These are phyloP conservation scores for Phytophthora agathidicida DNA, from an alignment of 352 stramenopile genomes.

Conservation along the genomic window DNA sequence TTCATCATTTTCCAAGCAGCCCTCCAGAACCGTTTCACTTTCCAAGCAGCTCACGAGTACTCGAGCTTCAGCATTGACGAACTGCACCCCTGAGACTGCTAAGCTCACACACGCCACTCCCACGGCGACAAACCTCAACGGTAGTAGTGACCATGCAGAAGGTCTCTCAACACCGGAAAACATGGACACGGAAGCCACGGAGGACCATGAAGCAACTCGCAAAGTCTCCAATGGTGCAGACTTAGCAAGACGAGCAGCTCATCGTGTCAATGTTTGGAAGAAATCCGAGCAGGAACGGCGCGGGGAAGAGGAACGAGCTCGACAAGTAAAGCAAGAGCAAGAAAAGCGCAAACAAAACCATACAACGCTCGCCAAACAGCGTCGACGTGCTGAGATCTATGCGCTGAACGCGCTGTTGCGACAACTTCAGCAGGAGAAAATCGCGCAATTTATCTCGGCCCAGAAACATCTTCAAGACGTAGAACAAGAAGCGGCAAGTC, in stretches of 20 bases:
- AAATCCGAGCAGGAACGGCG: constrained; percentile 61
- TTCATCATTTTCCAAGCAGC: constrained; percentile 6
- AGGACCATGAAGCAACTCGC: background rate
- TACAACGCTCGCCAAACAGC: constrained; percentile 46
- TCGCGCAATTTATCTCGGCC: constrained; percentile 49
- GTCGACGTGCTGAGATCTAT: constrained; percentile 75
- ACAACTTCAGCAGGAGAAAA: constrained; percentile 71
- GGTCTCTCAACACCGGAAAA: background rate
- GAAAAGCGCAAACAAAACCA: constrained; percentile 60
- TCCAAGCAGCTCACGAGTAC: constrained; percentile 5
- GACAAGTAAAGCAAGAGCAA: constrained; percentile 46
- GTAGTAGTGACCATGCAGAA: constrained; percentile 12
- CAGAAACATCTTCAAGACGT: constrained; percentile 38
- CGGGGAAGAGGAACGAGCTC: constrained; percentile 48
- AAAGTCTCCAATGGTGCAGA: constrained; percentile 19
- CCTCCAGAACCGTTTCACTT: background rate
- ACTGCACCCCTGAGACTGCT: background rate
- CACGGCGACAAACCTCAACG: constrained; percentile 1
- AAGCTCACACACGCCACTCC: background rate
- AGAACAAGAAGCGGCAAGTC: constrained; percentile 1
- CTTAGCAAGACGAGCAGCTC: constrained; percentile 50
- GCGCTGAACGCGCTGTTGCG: constrained; percentile 68
- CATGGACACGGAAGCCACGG: background rate
- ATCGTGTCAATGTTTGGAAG: constrained; percentile 62
- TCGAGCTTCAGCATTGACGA: background rate